These are phyloP conservation scores for Teunomyces aglyptinius DNA, from an alignment of 805 yeast species.

Conservation along the genomic window DNA sequence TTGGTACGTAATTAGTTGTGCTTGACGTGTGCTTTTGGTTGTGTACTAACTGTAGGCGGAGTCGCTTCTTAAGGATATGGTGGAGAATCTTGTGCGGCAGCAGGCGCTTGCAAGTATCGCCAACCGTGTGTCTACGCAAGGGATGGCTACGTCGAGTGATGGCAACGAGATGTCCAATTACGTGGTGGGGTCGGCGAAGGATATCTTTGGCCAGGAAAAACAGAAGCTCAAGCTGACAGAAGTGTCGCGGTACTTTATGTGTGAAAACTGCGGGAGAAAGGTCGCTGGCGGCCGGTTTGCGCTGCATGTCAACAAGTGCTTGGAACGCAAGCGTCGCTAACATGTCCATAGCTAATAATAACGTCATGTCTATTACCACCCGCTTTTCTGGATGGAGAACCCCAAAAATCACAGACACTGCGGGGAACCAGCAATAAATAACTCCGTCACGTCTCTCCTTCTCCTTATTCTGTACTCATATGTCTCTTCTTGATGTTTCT, in stretches of 20 bases:
- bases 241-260: constrained; percentile 60
- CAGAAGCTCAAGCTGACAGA: constrained; percentile 43
- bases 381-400: no score
- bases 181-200: constrained; percentile 25
- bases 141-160: constrained; percentile 12
- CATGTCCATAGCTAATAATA: no score
- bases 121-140: constrained; percentile 18
- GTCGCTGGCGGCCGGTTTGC: constrained; percentile 93
- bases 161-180: constrained; percentile 4
- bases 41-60: constrained; percentile 32
- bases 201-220: constrained; percentile 53
- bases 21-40: no score
- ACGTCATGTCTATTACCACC: no score
- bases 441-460: no score
- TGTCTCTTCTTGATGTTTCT: background rate
- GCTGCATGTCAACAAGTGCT: constrained; percentile 86
- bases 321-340: constrained; percentile 59
- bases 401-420: background rate
- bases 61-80: constrained; percentile 34
- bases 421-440: background rate
- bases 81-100: constrained; percentile 31
- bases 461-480: background rate
- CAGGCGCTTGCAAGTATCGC: constrained; percentile 26
- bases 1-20: constrained; percentile 20
- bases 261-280: constrained; percentile 79